A percentile compares a stretch with the other conserved stretches of the same genome.
phyloP scores from a whole-genome alignment of 2,329 filamentous ascomycete species.

The Neodidymelliopsis sp. region DNA sequence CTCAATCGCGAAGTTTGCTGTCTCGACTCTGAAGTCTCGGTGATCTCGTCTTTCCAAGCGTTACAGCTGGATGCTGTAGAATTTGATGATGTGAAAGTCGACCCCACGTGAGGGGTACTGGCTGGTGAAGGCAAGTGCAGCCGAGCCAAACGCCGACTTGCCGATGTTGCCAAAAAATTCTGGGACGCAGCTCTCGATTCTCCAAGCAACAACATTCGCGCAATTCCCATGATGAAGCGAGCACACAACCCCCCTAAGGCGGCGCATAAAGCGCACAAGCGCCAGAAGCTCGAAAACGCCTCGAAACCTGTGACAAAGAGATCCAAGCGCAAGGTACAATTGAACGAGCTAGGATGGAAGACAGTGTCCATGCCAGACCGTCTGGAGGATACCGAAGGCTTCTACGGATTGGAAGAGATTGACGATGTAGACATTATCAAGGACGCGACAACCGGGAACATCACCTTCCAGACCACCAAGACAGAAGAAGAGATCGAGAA shows the following conservation, averaged over 20 bases:
- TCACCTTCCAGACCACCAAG: constrained; percentile 51
- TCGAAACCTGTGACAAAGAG: constrained; percentile 23
- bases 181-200: constrained; percentile 3
- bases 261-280: constrained; percentile 52
- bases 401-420: constrained; percentile 90
- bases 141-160: constrained; percentile 34
- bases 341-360: constrained; percentile 68
- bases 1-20: too few relatives aligned
- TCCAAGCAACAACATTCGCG: constrained; percentile 4
- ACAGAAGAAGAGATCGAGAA: constrained; percentile 34
- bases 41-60: too few relatives aligned
- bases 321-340: constrained; percentile 43
- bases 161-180: constrained; percentile 35
- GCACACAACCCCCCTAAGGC: constrained; percentile 47
- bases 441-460: constrained; percentile 57
- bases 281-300: constrained; percentile 49
- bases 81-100: constrained; percentile 14
- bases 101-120: constrained; percentile 32
- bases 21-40: too few relatives aligned
- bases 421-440: constrained; percentile 87
- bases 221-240: constrained; percentile 46
- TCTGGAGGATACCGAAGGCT: constrained; percentile 89
- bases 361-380: constrained; percentile 75
- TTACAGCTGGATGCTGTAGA: too few relatives aligned
- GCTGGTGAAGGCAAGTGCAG: constrained; percentile 26